Evolutionary conservation across 2,329 filamentous ascomycete genomes (phyloP).

Genomic region (Cytospora piceae): DNA sequence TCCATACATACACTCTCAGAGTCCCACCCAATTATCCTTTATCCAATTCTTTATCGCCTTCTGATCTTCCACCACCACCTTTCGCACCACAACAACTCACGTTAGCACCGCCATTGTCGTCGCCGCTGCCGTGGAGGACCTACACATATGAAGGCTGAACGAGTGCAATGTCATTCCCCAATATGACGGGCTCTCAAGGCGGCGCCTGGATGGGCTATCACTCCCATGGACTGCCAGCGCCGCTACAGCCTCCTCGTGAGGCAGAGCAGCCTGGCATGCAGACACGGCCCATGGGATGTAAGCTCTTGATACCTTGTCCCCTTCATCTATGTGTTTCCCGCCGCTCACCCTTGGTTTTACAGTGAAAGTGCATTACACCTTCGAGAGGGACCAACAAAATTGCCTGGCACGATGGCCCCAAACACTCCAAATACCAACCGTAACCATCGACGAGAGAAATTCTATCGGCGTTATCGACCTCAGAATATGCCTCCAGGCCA

Average conservation of each 20-base stretch:
- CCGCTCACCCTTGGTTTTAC: constrained; percentile 31
- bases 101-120: constrained; percentile 4
- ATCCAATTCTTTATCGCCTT: constrained; percentile 1
- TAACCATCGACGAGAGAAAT: constrained; percentile 76
- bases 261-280: constrained; percentile 56
- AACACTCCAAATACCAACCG: constrained; percentile 76
- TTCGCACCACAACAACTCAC: constrained; percentile 1
- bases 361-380: constrained; percentile 98
- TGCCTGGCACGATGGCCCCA: constrained; percentile 87
- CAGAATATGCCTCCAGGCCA: constrained; percentile 82
- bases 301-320: constrained; percentile 40
- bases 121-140: not conserved
- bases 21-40: not conserved
- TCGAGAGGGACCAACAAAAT: constrained; percentile 86
- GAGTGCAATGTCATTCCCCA: constrained; percentile 28
- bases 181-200: constrained; percentile 34
- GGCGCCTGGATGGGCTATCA: constrained; percentile 28
- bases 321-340: constrained; percentile 7
- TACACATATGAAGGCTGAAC: constrained; percentile 21
- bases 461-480: constrained; percentile 89
- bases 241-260: constrained; percentile 33
- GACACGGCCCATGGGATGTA: constrained; percentile 70
- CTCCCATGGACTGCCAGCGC: constrained; percentile 36
- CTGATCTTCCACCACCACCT: not conserved
- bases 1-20: not conserved